These are phyloP conservation scores for Steccherinum ochraceum DNA, from an alignment of 768 basidiomycete genomes.

Conservation along the genomic window DNA sequence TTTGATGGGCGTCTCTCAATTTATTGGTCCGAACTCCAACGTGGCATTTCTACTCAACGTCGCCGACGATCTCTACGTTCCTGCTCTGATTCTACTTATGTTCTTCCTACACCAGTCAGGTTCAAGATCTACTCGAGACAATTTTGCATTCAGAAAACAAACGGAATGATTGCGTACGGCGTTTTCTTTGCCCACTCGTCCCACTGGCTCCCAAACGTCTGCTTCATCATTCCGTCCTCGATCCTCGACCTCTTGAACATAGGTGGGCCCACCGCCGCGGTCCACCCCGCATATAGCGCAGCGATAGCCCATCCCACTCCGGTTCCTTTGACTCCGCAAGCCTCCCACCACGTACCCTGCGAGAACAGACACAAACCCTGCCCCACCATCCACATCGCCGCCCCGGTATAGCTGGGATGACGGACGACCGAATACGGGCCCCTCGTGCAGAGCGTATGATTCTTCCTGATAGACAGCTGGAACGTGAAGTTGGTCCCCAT, in stretches of 20 bases:
- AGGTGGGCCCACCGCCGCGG: not conserved
- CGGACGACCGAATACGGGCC: conserved; percentile 17
- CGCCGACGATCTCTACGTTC: too few relatives aligned
- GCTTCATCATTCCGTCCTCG: conserved; percentile 8
- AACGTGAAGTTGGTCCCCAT: conserved; percentile 8
- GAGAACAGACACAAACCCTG: not conserved
- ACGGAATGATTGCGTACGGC: conserved; percentile 7
- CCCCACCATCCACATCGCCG: conserved; percentile 5
- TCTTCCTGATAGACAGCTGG: conserved; percentile 5
- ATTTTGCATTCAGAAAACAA: conserved; percentile 1
- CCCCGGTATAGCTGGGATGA: conserved; percentile 16
- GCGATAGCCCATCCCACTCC: not conserved
- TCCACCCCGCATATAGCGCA: not conserved
- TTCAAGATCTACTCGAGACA: too few relatives aligned
- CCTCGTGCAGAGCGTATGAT: conserved; percentile 9
- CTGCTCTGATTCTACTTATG: too few relatives aligned
- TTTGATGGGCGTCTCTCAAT: too few relatives aligned
- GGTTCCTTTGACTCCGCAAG: conserved; percentile 1
- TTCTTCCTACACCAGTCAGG: too few relatives aligned
- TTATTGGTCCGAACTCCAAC: too few relatives aligned
- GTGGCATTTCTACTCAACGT: too few relatives aligned
- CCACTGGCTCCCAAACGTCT: conserved; percentile 10
- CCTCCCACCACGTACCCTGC: conserved; percentile 5
- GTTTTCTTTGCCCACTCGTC: conserved; percentile 5
- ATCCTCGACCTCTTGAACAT: not conserved